Percentiles rank a stretch among this genome's conserved stretches.
These are phyloP conservation scores for Neofusicoccum kwambonambiense DNA, from an alignment of 2,329 filamentous ascomycete species.

Conservation along the genomic window DNA sequence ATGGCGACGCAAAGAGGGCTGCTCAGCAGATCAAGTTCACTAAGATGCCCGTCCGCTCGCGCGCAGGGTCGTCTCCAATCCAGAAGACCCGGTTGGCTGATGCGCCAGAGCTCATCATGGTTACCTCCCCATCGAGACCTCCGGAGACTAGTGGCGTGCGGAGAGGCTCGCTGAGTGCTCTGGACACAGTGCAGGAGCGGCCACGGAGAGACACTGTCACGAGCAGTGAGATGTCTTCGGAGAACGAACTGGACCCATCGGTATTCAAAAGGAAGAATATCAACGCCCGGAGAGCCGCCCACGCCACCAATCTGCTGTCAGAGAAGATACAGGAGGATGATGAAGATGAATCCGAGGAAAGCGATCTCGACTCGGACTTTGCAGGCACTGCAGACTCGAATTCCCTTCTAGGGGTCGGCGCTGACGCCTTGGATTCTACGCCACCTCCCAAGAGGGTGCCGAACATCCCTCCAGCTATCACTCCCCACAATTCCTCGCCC, in stretches of 20 bases:
- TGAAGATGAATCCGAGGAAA: conserved; percentile 40
- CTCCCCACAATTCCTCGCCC: conserved; percentile 54
- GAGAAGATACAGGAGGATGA: conserved; percentile 48
- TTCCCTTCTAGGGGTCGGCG: conserved; percentile 66
- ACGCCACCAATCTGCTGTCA: conserved; percentile 53
- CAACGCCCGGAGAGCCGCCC: conserved; percentile 58
- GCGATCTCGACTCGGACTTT: conserved; percentile 40
- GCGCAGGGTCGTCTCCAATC: conserved; percentile 85
- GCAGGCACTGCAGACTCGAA: conserved; percentile 57
- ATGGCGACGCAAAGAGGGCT: conserved; percentile 49
- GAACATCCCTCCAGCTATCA: conserved; percentile 44
- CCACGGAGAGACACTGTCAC: conserved; percentile 73
- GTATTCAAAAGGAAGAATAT: conserved; percentile 64
- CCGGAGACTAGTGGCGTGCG: conserved; percentile 46
- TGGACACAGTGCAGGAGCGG: conserved; percentile 69
- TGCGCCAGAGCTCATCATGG: conserved; percentile 55
- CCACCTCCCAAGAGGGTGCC: conserved; percentile 42
- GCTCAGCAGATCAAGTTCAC: conserved; percentile 92
- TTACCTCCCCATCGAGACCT: conserved; percentile 56
- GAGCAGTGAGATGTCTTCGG: conserved; percentile 79
- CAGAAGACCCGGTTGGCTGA: conserved; percentile 58
- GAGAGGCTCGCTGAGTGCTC: conserved; percentile 68
- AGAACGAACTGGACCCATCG: conserved; percentile 72
- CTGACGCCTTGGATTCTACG: conserved; percentile 58
- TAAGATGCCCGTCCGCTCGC: conserved; percentile 86